phyloP scores from a whole-genome alignment of 129 eudicot genomes.

The Flaveria bidentis region DNA sequence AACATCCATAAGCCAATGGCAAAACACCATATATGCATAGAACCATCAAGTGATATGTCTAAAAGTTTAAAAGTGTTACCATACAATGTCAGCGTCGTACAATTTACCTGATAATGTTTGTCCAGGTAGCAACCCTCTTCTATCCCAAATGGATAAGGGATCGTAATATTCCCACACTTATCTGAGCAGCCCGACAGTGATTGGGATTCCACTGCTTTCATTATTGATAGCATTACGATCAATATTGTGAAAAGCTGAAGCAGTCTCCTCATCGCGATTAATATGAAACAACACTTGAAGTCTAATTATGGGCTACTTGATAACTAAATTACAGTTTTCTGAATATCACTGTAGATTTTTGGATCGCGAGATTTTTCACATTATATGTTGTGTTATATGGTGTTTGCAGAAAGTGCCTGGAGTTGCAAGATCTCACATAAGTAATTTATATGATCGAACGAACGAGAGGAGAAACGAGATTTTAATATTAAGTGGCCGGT shows the following conservation, averaged over 20 bases:
- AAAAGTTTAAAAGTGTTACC: background rate
- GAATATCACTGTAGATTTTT: too few relatives aligned
- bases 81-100: background rate
- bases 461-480: too few relatives aligned
- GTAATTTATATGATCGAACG: background rate
- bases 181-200: background rate
- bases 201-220: background rate
- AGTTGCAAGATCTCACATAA: background rate
- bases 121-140: background rate
- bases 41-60: slow-evolving; percentile 17
- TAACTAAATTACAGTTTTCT: too few relatives aligned
- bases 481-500: background rate
- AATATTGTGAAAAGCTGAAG: slow-evolving; percentile 11
- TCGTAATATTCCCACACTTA: background rate
- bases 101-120: background rate
- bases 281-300: too few relatives aligned
- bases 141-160: background rate
- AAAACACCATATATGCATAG: slow-evolving; percentile 9
- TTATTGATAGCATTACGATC: background rate
- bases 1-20: slow-evolving; percentile 22
- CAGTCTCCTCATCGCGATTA: slow-evolving; percentile 10
- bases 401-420: too few relatives aligned
- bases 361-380: too few relatives aligned
- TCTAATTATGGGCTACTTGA: too few relatives aligned
- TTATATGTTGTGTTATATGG: too few relatives aligned